Conservation (phyloP, 495 filamentous ascomycete genomes). For the Penicillium manginii region DNA sequence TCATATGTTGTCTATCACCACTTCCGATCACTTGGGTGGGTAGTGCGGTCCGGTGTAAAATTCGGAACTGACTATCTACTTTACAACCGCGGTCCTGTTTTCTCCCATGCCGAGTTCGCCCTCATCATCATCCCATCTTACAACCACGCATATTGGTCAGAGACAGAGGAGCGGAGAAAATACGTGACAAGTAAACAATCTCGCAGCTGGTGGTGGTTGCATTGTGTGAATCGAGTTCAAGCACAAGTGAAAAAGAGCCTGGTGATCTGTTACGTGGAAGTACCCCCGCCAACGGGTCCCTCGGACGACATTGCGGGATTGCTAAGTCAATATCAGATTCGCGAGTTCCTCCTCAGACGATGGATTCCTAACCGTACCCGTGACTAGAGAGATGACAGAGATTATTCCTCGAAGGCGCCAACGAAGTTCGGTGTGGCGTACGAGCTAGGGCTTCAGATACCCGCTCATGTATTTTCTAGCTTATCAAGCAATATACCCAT, state of each 20-base stretch:
- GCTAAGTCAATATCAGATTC: slow-evolving; percentile 72
- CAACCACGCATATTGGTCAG: slow-evolving; percentile 71
- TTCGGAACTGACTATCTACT: slow-evolving; percentile 93
- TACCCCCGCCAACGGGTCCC: slow-evolving; percentile 66
- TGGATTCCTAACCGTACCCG: slow-evolving; percentile 83
- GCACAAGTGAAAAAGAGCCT: slow-evolving; percentile 85
- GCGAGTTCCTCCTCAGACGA: slow-evolving; percentile 79
- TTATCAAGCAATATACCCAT: slow-evolving; percentile 9
- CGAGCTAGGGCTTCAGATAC: slow-evolving; percentile 1
- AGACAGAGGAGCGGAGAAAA: slow-evolving; percentile 49
- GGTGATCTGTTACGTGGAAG: slow-evolving; percentile 86
- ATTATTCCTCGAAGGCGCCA: slow-evolving; percentile 23
- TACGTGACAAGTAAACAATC: slow-evolving; percentile 51
- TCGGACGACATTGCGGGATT: slow-evolving; percentile 61
- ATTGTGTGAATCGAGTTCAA: slow-evolving; percentile 90
- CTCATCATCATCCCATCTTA: slow-evolving; percentile 84
- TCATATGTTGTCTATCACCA: slow-evolving; percentile 93
- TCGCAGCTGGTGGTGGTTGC: slow-evolving; percentile 87
- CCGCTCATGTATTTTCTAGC: neutral
- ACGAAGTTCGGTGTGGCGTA: neutral
- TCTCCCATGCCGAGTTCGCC: slow-evolving; percentile 91
- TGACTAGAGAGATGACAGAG: slow-evolving; percentile 47
- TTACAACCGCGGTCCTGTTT: slow-evolving; percentile 93
- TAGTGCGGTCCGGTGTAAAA: slow-evolving; percentile 91
- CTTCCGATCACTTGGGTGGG: slow-evolving; percentile 95